These are phyloP conservation scores for Boletus mariae DNA, from an alignment of 1,284 basidiomycete species.

Conservation along the genomic window DNA sequence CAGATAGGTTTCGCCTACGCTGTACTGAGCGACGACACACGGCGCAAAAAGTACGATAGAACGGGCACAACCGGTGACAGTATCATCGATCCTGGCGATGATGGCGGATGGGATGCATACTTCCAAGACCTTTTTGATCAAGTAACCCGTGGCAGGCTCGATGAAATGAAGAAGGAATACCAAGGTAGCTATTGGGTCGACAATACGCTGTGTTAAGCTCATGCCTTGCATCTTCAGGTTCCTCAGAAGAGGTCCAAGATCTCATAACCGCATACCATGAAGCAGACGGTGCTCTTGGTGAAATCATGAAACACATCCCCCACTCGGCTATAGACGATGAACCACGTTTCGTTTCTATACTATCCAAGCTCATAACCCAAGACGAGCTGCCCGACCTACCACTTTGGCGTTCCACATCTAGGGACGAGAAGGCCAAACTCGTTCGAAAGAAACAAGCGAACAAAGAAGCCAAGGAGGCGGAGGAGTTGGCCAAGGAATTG, in stretches of 20 bases:
- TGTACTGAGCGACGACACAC: conserved; percentile 75
- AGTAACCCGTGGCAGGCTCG: conserved; percentile 80
- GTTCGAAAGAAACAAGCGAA: conserved; percentile 71
- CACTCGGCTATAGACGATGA: conserved; percentile 84
- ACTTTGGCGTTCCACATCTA: conserved; percentile 68
- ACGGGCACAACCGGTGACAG: conserved; percentile 84
- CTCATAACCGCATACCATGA: conserved; percentile 69
- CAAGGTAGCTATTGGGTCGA: conserved; percentile 54
- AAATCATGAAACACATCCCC: conserved; percentile 81
- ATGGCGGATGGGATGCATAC: conserved; percentile 85
- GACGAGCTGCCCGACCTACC: conserved; percentile 56
- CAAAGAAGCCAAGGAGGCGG: conserved; percentile 83
- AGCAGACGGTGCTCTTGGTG: conserved; percentile 66
- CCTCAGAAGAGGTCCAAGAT: conserved; percentile 78
- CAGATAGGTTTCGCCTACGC: conserved; percentile 90
- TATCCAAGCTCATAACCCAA: conserved; percentile 65
- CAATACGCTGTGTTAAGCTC: not conserved
- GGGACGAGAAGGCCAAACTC: conserved; percentile 75
- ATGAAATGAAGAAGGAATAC: conserved; percentile 88
- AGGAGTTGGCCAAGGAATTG: conserved; percentile 80
- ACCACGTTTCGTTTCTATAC: conserved; percentile 68
- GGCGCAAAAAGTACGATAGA: conserved; percentile 72
- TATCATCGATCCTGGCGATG: conserved; percentile 67
- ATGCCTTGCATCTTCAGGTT: conserved; percentile 50
- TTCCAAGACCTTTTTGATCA: conserved; percentile 86